phyloP scores from a whole-genome alignment of 108 stramenopile species.

The Schizochytrium sp. region DNA sequence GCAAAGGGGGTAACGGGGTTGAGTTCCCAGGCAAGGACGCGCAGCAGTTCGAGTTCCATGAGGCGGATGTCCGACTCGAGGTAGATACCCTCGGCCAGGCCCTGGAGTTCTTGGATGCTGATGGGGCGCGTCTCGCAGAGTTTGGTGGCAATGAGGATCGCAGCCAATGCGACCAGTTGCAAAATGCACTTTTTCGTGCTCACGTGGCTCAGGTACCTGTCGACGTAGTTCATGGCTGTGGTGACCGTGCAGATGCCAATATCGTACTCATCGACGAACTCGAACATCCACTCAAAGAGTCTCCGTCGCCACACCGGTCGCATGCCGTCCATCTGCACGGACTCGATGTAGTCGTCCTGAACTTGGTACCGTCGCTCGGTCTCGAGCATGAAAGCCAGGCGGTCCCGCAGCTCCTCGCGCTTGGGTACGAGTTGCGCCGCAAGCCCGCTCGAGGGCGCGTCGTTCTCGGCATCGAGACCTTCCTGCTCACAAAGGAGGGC shows the following conservation, averaged over 20 bases:
- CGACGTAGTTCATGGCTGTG: conserved; percentile 17
- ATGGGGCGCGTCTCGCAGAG: not conserved
- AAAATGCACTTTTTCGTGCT: conserved; percentile 12
- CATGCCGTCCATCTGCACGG: not conserved
- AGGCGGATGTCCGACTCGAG: not conserved
- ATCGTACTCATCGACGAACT: conserved; percentile 10
- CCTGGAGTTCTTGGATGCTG: conserved; percentile 9
- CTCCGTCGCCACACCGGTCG: not conserved
- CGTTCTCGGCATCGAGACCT: not conserved
- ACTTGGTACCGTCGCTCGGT: not conserved
- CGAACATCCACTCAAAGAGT: conserved; percentile 9
- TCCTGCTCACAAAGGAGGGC: not conserved
- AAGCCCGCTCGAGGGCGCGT: not conserved
- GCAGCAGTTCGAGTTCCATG: not conserved
- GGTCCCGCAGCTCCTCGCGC: not conserved
- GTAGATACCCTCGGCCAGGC: conserved; percentile 7
- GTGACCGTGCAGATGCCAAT: not conserved
- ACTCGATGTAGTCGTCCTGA: not conserved
- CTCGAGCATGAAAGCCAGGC: not conserved
- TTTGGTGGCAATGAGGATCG: conserved; percentile 5
- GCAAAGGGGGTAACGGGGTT: conserved; percentile 9
- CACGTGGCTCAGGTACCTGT: not conserved
- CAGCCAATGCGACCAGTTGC: conserved; percentile 15
- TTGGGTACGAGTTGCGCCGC: not conserved
- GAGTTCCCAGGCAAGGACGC: not conserved